These are phyloP conservation scores for Apiospora malaysiana DNA, from an alignment of 2,329 filamentous ascomycete genomes.

Conservation along the genomic window DNA sequence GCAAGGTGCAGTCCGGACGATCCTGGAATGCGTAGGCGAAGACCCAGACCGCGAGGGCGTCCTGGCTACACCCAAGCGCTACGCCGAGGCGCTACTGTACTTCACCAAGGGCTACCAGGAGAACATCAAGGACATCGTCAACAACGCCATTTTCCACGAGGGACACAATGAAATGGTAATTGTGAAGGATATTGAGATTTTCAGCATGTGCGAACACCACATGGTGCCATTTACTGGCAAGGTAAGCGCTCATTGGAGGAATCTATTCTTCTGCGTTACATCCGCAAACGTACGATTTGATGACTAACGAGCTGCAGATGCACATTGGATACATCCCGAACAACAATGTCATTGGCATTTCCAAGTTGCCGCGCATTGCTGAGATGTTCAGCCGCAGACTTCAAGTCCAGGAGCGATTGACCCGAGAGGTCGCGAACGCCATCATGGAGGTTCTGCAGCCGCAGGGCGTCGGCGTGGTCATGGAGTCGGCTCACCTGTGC, in stretches of 20 bases:
- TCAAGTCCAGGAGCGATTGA: constrained; percentile 95
- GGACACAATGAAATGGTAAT: constrained; percentile 98
- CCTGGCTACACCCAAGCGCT: constrained; percentile 77
- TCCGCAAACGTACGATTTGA: neutral
- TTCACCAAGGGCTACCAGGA: constrained; percentile 98
- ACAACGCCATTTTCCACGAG: constrained; percentile 93
- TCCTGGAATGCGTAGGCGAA: constrained; percentile 73
- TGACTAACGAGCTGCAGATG: constrained; percentile 65
- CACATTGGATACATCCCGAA: constrained; percentile 98
- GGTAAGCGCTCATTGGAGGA: constrained; percentile 52
- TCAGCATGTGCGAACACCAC: constrained; percentile 95
- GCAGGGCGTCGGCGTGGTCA: constrained; percentile 94
- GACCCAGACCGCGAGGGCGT: constrained; percentile 70
- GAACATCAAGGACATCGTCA: constrained; percentile 90
- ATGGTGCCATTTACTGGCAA: constrained; percentile 96
- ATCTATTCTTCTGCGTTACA: neutral
- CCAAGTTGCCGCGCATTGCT: constrained; percentile 92
- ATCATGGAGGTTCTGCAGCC: constrained; percentile 93
- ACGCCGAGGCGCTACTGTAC: constrained; percentile 93
- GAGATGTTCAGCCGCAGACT: constrained; percentile 95
- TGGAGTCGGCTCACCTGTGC: constrained; percentile 95
- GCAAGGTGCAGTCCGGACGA: constrained; percentile 66
- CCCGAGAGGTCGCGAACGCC: constrained; percentile 93
- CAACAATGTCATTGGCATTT: constrained; percentile 87
- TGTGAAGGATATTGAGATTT: constrained; percentile 96